A percentile compares a stretch with the other conserved stretches of the same genome.
These are phyloP conservation scores for Rhodotorula taiwanensis DNA, from an alignment of 768 basidiomycete species.

Conservation along the genomic window DNA sequence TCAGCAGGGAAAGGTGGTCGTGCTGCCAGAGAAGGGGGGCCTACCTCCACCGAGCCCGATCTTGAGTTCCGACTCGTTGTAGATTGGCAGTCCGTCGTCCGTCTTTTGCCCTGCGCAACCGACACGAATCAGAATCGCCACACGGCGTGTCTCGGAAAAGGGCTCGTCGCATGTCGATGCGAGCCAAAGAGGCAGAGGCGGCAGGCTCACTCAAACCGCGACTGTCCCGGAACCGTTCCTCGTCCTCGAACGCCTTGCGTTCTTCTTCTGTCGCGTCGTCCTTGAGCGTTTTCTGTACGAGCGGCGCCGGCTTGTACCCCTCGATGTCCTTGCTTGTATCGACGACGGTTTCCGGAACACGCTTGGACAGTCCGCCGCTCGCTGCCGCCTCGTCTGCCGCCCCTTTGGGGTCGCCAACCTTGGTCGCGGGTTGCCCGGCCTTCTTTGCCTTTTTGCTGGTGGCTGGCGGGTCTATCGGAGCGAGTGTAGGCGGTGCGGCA, in stretches of 20 bases:
- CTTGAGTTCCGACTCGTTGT: conserved; percentile 36
- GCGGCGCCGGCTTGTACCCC: conserved; percentile 15
- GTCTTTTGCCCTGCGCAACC: conserved; percentile 34
- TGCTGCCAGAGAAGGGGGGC: neutral
- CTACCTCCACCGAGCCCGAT: conserved; percentile 39
- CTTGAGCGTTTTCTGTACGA: neutral
- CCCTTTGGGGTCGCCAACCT: neutral
- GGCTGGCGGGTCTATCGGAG: neutral
- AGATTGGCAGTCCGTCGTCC: conserved; percentile 41
- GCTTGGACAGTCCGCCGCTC: conserved; percentile 1
- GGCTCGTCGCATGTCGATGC: no score
- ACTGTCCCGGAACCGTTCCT: conserved; percentile 33
- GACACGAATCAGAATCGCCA: rapidly evolving
- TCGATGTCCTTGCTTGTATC: conserved; percentile 30
- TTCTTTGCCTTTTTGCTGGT: neutral
- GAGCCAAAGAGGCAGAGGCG: neutral
- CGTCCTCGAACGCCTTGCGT: conserved; percentile 26
- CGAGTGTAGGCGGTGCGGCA: neutral
- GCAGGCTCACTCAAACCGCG: conserved; percentile 25
- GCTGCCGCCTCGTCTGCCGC: neutral
- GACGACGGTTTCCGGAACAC: conserved; percentile 22
- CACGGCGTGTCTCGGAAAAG: no score
- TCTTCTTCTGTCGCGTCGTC: conserved; percentile 24
- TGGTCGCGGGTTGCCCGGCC: neutral
- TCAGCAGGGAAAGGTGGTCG: rapidly evolving